Evolutionary conservation across 257 asterid species (phyloP), one percentile per base, ranked within the genome.

Genomic region (Vinca minor): DNA sequence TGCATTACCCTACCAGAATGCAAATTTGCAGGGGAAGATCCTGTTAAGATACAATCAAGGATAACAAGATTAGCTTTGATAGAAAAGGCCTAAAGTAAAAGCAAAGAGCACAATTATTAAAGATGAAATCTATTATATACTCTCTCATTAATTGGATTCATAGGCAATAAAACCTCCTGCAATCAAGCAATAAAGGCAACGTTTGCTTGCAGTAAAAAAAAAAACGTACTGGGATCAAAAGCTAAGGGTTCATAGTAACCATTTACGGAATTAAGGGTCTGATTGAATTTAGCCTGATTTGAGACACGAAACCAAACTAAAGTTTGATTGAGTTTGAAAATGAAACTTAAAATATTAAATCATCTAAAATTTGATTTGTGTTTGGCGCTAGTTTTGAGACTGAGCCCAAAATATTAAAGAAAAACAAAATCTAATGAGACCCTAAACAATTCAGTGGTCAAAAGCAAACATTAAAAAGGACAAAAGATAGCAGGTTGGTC

Each of bases 1-100:
- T 15, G 62, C 5, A 21, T 23, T 1, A 18, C 32, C 64, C 78
- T 73, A 3, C 65, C 64, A 25, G 81, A 78, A 61, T 55, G 55
- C 28, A 67, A 46, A 39, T 39, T 31, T 42, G 75, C 59, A 64
- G 79, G 28, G 15, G 82, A 49, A 54, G 71, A 50, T 48, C 72
- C 94, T 81, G 79, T 34, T 21, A 5, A 41, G 1, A 28, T n/a
- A 20, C 32, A 62, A 47, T 0, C 32, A 42, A 63, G 13, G 15
- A 23, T n/a, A 38, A 29, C 5, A 52, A 52, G 1, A 44, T 42
- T 46, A 44, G 57, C 21, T 3, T 14, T 14, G 23, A 34, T 11
- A 20, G 3, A 56, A 56, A 70, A 34, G 38, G 20, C 42, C 42
- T 1, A 32, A 17, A 32, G n/a, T 21, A 35, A 28, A 31, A 35